Evolutionary conservation across 2,329 filamentous ascomycete species (phyloP), one percentile per base, ranked within the genome.

Genomic region (Sclerotinia sclerotiorum): DNA sequence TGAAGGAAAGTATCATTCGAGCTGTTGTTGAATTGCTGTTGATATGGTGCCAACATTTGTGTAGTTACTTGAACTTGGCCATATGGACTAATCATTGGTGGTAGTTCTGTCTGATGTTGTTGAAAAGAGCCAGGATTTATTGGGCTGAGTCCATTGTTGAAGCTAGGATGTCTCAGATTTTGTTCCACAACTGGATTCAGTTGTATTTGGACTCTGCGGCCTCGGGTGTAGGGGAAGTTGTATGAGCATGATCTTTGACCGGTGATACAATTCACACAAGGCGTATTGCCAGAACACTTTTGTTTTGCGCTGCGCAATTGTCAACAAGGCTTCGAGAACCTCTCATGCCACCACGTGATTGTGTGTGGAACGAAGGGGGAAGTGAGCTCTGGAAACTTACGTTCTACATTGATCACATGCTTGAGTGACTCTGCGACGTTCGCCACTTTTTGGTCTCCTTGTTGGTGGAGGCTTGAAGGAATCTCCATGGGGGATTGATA

Each of bases 401-500:
- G 77, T 81, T 74, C 83, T 83, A 74, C 82, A 84, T 64, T 79
- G 75, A 74, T 83, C 82, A 70, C 82, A 83, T 13, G 82, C 82
- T 35, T 82, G 78, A 68, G 80, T 83, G 58, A 82, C 81, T 58
- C 81, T 67, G 3, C 49, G 67, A 5, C 73, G 65, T 15, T 70
- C 67, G n/a, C 13, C 13, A 5, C 65, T 61, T 24, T 67, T 63
- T 27, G 3, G 7, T 4, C 39, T 39, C 46, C 17, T 63, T 19
- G 32, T 39, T 27, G n/a, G 29, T 2, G 8, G 15, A 27, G 46
- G 29, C 11, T 19, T 27, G 2, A 10, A 27, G 5, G 46, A 7
- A 39, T 42, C 5, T 0, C 46, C 46, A 15, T 27, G 60, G 3
- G 46, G 46, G 1, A 42, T 52, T 42, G 8, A 24, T 1, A 1